Evolutionary conservation across 441 rosid genomes (phyloP).

Genomic region (Adansonia grandidieri): DNA sequence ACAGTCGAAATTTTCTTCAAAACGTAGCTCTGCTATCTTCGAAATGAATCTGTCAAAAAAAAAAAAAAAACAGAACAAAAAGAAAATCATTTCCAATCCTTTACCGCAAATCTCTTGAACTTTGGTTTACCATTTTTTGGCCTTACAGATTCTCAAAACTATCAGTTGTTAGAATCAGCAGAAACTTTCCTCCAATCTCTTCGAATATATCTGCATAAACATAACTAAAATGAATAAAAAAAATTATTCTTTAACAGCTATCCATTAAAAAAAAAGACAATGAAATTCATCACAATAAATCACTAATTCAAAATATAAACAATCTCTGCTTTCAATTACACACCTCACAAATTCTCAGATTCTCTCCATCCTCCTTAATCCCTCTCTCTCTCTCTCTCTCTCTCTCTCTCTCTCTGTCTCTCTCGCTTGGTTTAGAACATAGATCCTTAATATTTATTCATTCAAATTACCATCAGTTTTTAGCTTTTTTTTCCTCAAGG

Average conservation of each 20-base stretch:
- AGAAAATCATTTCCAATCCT: constrained; percentile 1
- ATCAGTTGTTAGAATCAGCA: constrained; percentile 16
- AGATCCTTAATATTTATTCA: constrained; percentile 40
- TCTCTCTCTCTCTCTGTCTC: too few species aligned
- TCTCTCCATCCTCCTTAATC: constrained; percentile 3
- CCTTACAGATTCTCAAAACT: constrained; percentile 5
- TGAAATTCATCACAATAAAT: constrained; percentile 7
- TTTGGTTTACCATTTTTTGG: neutral
- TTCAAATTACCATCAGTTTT: constrained; percentile 26
- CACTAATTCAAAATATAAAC: neutral
- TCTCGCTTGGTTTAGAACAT: constrained; percentile 15
- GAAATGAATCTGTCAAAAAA: constrained; percentile 36
- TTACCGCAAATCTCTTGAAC: constrained; percentile 12
- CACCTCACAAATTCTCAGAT: constrained; percentile 31
- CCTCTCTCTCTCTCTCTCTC: neutral
- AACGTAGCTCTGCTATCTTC: constrained; percentile 21
- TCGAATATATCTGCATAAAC: constrained; percentile 30
- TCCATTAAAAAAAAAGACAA: neutral
- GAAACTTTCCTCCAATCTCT: constrained; percentile 14
- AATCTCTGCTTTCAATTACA: constrained; percentile 27
- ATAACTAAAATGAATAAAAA: neutral
- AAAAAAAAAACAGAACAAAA: neutral
- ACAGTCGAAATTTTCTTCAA: constrained; percentile 10
- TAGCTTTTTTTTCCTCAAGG: neutral
- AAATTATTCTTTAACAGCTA: neutral